Evolutionary conservation across 83 land plant species (phyloP).

Genomic region (Picea mariana): DNA sequence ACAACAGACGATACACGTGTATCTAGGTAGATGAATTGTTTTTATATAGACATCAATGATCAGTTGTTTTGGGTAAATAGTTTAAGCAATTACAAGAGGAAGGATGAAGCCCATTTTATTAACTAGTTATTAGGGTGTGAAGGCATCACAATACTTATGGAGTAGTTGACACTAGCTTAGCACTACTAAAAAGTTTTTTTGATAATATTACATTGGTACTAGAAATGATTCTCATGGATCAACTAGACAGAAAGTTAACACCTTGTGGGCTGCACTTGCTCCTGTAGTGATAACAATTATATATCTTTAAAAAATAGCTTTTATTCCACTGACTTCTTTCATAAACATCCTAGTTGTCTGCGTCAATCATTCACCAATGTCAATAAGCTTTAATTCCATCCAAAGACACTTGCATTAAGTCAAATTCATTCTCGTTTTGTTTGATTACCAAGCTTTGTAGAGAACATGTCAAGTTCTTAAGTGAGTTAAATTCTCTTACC

Average conservation of each 20-base stretch:
- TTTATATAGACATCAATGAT: no score
- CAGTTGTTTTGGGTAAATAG: no score
- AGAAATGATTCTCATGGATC: conserved; percentile 65
- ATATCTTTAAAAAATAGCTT: conserved; percentile 37
- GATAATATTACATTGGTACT: conserved; percentile 62
- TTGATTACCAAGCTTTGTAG: not conserved
- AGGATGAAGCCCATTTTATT: no score
- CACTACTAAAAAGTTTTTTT: no score
- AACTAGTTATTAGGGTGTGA: no score
- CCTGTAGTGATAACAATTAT: conserved; percentile 56
- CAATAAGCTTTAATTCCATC: not conserved
- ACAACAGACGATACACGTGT: no score
- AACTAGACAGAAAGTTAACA: conserved; percentile 46
- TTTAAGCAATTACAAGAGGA: no score
- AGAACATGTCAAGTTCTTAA: not conserved
- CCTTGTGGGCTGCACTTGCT: conserved; percentile 58
- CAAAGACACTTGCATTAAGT: not conserved
- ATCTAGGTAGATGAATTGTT: no score
- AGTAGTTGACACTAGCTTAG: no score
- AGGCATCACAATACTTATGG: no score
- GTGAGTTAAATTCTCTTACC: conserved; percentile 9
- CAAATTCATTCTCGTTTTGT: not conserved
- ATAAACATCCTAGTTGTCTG: conserved; percentile 60
- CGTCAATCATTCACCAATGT: not conserved
- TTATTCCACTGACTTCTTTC: conserved; percentile 49